Evolutionary conservation across 2,329 filamentous ascomycete genomes (phyloP).

Genomic region (Pyrenochaeta sp.): DNA sequence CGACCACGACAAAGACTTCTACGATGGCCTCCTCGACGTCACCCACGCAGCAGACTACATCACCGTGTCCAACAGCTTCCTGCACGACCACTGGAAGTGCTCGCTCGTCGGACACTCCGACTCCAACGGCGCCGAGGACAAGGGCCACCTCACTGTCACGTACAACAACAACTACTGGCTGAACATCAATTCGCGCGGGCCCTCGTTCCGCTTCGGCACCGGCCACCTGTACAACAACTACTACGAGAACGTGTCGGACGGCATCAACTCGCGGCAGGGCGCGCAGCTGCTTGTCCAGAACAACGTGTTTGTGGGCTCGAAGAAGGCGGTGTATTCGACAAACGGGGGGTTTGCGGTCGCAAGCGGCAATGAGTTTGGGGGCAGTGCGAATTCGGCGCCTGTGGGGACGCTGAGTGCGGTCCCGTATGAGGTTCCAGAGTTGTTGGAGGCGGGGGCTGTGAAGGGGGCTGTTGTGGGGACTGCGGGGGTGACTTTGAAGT

Average conservation of each 20-base stretch:
- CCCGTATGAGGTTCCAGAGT: conserved; percentile 43
- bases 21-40: conserved; percentile 71
- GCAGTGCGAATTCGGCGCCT: conserved; percentile 38
- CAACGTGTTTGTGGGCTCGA: conserved; percentile 45
- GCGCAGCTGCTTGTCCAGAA: conserved; percentile 54
- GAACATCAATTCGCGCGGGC: conserved; percentile 70
- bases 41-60: conserved; percentile 70
- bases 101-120: conserved; percentile 68
- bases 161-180: conserved; percentile 72
- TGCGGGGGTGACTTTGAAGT: conserved; percentile 47
- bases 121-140: conserved; percentile 65
- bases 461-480: conserved; percentile 50
- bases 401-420: conserved; percentile 42
- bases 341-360: conserved; percentile 48
- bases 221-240: conserved; percentile 67
- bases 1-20: conserved; percentile 71
- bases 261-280: conserved; percentile 53
- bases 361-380: conserved; percentile 51
- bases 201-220: conserved; percentile 71
- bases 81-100: conserved; percentile 67
- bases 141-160: conserved; percentile 68
- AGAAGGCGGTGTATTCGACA: conserved; percentile 45
- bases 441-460: conserved; percentile 44
- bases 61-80: conserved; percentile 61
- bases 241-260: conserved; percentile 48